These are phyloP conservation scores for Phymatotrichopsis omnivora DNA, from an alignment of 2,329 filamentous ascomycete genomes.

Conservation along the genomic window DNA sequence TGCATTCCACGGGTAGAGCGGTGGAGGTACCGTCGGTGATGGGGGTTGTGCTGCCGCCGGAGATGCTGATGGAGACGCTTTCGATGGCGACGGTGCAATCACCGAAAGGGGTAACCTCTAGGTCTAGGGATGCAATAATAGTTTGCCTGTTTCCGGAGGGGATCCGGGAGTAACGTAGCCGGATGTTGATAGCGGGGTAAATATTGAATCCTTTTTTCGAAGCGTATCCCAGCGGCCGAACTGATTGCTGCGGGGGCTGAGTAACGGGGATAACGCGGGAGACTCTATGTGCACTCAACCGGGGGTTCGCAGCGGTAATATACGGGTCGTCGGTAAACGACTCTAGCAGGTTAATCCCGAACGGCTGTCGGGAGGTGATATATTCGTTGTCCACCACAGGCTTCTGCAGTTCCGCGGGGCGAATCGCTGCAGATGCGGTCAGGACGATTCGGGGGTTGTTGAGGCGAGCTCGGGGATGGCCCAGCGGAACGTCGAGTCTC, in stretches of 20 bases:
- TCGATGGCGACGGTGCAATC: slow-evolving; percentile 53
- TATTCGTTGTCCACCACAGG: slow-evolving; percentile 49
- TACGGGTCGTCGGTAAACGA: slow-evolving; percentile 58
- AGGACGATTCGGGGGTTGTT: slow-evolving; percentile 33
- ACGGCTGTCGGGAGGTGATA: slow-evolving; percentile 56
- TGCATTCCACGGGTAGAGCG: slow-evolving; percentile 50
- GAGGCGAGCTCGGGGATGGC: slow-evolving; percentile 30
- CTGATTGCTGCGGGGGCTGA: slow-evolving; percentile 48
- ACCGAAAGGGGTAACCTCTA: slow-evolving; percentile 62
- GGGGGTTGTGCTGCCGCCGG: slow-evolving; percentile 49
- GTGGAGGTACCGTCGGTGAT: slow-evolving; percentile 44
- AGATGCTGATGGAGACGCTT: slow-evolving; percentile 47
- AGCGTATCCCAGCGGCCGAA: slow-evolving; percentile 54
- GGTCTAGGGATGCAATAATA: slow-evolving; percentile 59
- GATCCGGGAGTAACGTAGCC: slow-evolving; percentile 58
- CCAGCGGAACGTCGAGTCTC: slow-evolving; percentile 31
- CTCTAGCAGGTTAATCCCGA: slow-evolving; percentile 66
- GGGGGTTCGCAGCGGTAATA: slow-evolving; percentile 51
- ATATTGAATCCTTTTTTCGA: slow-evolving; percentile 54
- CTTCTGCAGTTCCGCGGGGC: slow-evolving; percentile 41
- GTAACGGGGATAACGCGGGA: slow-evolving; percentile 62
- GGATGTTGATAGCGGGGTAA: slow-evolving; percentile 59
- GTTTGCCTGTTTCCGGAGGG: slow-evolving; percentile 46
- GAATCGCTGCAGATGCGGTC: slow-evolving; percentile 50
- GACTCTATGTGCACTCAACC: slow-evolving; percentile 62